A percentile compares a stretch with the other conserved stretches of the same genome.
Evolutionary conservation across 2,329 filamentous ascomycete genomes (phyloP).

Genomic region (Fonsecaea pugnacius): DNA sequence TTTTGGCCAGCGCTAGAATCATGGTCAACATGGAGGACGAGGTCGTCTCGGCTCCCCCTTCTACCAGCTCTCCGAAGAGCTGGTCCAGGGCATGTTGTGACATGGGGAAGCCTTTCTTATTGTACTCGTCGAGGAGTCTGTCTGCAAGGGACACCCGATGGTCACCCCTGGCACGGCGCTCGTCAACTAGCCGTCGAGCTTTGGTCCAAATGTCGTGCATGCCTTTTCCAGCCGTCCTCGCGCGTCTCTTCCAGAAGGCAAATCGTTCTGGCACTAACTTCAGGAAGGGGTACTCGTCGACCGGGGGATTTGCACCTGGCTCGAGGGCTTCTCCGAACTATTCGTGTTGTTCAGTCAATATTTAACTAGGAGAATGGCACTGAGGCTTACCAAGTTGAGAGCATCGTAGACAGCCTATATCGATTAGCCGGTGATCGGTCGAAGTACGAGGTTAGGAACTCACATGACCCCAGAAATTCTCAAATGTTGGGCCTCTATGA

Average conservation of each 20-base stretch:
- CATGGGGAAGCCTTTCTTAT: constrained; percentile 19
- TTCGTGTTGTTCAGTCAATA: too few relatives aligned
- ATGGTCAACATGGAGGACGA: constrained; percentile 19
- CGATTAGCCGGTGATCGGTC: too few relatives aligned
- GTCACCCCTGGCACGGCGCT: constrained; percentile 12
- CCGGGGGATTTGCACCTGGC: constrained; percentile 31
- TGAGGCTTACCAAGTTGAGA: too few relatives aligned
- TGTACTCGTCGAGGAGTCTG: constrained; percentile 12
- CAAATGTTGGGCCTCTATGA: constrained; percentile 20
- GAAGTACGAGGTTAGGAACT: not conserved
- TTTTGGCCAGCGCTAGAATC: constrained; percentile 47
- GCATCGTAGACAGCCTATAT: too few relatives aligned
- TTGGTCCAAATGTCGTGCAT: constrained; percentile 27
- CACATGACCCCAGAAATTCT: constrained; percentile 23
- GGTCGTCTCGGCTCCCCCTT: constrained; percentile 27
- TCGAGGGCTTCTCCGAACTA: constrained; percentile 9
- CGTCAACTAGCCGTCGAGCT: constrained; percentile 13
- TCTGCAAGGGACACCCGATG: constrained; percentile 19
- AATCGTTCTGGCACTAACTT: constrained; percentile 29
- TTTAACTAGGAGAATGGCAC: too few relatives aligned
- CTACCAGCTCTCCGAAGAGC: constrained; percentile 19
- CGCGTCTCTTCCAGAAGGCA: constrained; percentile 18
- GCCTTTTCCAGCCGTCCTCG: constrained; percentile 15
- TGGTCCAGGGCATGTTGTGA: constrained; percentile 17
- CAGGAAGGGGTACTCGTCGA: constrained; percentile 34